phyloP scores from a whole-genome alignment of 805 yeast species.

The Zygoascus biomembranicola region DNA sequence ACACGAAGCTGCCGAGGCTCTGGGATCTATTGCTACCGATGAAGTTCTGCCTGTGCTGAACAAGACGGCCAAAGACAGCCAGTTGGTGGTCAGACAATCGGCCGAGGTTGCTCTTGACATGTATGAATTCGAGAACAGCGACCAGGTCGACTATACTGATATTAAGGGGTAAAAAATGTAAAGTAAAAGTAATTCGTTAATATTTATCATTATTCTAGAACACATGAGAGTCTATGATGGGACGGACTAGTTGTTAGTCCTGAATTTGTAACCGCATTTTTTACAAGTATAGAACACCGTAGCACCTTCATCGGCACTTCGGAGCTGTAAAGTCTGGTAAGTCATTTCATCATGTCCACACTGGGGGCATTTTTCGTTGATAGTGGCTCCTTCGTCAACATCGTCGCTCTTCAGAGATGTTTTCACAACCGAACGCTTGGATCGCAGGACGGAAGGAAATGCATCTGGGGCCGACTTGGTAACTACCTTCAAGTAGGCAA shows the following conservation, averaged over 20 bases:
- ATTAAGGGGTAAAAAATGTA: slow-evolving; percentile 9
- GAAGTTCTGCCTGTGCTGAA: slow-evolving; percentile 87
- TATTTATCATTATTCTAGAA: background rate
- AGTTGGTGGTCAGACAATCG: slow-evolving; percentile 88
- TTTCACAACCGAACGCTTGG: slow-evolving; percentile 85
- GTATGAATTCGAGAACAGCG: slow-evolving; percentile 91
- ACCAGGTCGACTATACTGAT: slow-evolving; percentile 67
- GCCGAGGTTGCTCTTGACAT: slow-evolving; percentile 96
- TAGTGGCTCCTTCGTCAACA: slow-evolving; percentile 90
- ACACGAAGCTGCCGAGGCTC: slow-evolving; percentile 98
- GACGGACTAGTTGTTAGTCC: slow-evolving; percentile 68
- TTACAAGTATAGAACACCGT: slow-evolving; percentile 97
- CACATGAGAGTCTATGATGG: no score
- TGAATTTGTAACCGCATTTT: slow-evolving; percentile 82
- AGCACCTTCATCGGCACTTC: slow-evolving; percentile 99
- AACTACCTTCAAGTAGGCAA: slow-evolving; percentile 61
- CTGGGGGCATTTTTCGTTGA: slow-evolving; percentile 96
- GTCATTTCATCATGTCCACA: slow-evolving; percentile 98
- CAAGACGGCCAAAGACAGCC: slow-evolving; percentile 69
- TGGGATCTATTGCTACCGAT: slow-evolving; percentile 94
- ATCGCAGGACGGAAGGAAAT: slow-evolving; percentile 75
- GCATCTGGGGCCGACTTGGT: slow-evolving; percentile 89
- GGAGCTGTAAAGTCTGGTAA: slow-evolving; percentile 89
- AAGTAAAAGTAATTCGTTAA: background rate
- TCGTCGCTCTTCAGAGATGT: slow-evolving; percentile 71